Evolutionary conservation across 805 yeast species (phyloP).

Genomic region (Ogataea neopini): DNA sequence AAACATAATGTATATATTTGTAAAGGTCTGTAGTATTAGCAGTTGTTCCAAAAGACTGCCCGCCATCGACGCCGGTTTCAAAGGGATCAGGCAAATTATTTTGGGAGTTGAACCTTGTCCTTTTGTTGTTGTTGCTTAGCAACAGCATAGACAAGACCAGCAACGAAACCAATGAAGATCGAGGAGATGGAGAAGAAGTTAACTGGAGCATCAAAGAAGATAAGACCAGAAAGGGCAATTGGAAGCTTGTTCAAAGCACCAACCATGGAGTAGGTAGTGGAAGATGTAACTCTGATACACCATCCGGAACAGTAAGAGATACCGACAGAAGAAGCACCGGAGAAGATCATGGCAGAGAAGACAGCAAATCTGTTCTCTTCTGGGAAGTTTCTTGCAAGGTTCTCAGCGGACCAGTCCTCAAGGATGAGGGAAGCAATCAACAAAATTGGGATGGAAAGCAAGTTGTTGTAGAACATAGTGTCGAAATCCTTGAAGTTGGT

Average conservation of each 20-base stretch:
- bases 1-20: neutral
- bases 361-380: constrained; percentile 64
- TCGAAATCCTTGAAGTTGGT: constrained; percentile 96
- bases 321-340: constrained; percentile 94
- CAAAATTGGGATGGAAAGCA: constrained; percentile 88
- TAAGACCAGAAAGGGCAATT: constrained; percentile 90
- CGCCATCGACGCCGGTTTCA: neutral
- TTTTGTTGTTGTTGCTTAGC: constrained; percentile 90
- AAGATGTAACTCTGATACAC: constrained; percentile 99
- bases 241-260: constrained; percentile 99
- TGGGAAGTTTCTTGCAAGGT: constrained; percentile 79
- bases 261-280: constrained; percentile 98
- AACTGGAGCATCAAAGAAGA: constrained; percentile 93
- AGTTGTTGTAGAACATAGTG: constrained; percentile 97
- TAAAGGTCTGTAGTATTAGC: constrained; percentile 8
- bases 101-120: constrained; percentile 38
- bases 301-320: constrained; percentile 98
- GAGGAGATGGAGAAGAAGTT: constrained; percentile 89
- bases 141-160: constrained; percentile 94
- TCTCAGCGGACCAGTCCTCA: constrained; percentile 92
- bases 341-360: constrained; percentile 80
- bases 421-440: constrained; percentile 69
- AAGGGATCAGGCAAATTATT: constrained; percentile 20
- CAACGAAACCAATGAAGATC: constrained; percentile 88
- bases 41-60: neutral